Conservation (phyloP, 345 rosid species). For the Gossypium australe region DNA sequence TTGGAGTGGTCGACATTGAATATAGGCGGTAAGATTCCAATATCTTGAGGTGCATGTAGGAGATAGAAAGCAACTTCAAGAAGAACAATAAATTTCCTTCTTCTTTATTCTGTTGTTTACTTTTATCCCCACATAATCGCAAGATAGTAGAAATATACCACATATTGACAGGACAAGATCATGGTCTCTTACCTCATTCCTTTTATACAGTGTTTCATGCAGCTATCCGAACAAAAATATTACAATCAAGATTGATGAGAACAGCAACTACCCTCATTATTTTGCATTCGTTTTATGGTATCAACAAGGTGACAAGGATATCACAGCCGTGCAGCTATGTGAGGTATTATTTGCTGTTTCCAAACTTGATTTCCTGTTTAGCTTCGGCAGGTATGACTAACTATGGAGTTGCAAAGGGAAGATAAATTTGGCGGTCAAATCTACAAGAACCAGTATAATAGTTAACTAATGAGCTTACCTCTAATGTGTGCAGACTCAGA, state of each 20-base stretch:
- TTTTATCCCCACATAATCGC: background rate
- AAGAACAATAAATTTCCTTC: background rate
- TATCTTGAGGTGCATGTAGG: background rate
- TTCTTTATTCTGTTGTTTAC: background rate
- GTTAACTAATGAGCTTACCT: background rate
- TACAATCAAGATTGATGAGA: conserved; percentile 64
- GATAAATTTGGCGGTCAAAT: background rate
- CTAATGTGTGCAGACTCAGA: conserved; percentile 37
- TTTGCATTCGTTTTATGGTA: conserved; percentile 55
- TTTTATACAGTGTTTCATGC: conserved; percentile 50
- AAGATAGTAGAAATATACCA: background rate
- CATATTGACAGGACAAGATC: background rate
- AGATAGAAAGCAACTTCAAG: background rate
- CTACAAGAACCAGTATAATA: background rate
- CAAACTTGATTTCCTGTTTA: background rate
- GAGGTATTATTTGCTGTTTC: conserved; percentile 36
- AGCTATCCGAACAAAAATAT: conserved; percentile 52
- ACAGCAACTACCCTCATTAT: conserved; percentile 57
- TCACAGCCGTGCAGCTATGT: conserved; percentile 68
- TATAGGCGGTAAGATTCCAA: conserved; percentile 46
- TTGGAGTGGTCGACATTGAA: conserved; percentile 50
- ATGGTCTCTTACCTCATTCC: conserved; percentile 1
- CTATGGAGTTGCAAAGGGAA: background rate
- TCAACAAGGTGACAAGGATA: conserved; percentile 65
- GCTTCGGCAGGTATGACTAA: background rate